Conservation (phyloP, 306 rosid species). For the Ormosia semicastrata region DNA sequence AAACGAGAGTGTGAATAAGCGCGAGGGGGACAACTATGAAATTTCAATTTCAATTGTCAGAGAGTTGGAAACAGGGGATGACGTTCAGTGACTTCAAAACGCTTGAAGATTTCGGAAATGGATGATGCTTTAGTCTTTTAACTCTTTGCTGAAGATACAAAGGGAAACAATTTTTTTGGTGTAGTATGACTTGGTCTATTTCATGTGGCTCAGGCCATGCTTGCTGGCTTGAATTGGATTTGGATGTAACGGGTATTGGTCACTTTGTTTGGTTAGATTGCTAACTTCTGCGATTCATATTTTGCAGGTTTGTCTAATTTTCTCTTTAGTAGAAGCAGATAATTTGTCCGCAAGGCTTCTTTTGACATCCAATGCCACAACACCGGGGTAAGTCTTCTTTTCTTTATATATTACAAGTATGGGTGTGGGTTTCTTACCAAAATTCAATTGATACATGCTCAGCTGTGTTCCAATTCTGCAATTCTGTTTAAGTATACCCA, state of each 20-base stretch:
- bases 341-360: conserved; percentile 44
- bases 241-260: neutral
- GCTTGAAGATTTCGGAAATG: neutral
- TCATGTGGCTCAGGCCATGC: conserved; percentile 1
- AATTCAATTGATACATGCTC: neutral
- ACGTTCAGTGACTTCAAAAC: neutral
- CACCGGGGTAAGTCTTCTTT: conserved; percentile 34
- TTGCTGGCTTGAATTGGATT: neutral
- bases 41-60: neutral
- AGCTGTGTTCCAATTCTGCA: conserved; percentile 6
- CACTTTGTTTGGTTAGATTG: neutral
- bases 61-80: neutral
- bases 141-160: neutral
- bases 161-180: neutral
- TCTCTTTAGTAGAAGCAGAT: conserved; percentile 43
- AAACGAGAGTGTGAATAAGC: neutral
- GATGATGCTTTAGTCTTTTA: neutral
- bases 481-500: neutral
- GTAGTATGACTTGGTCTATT: neutral
- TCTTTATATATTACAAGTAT: neutral
- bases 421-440: neutral
- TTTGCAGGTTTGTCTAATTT: conserved; percentile 57
- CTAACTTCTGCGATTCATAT: conserved; percentile 14
- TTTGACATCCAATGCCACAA: conserved; percentile 44
- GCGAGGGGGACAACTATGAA: neutral